Evolutionary conservation across 176 grass and related monocot genomes (phyloP).

Genomic region (Ananas comosus): DNA sequence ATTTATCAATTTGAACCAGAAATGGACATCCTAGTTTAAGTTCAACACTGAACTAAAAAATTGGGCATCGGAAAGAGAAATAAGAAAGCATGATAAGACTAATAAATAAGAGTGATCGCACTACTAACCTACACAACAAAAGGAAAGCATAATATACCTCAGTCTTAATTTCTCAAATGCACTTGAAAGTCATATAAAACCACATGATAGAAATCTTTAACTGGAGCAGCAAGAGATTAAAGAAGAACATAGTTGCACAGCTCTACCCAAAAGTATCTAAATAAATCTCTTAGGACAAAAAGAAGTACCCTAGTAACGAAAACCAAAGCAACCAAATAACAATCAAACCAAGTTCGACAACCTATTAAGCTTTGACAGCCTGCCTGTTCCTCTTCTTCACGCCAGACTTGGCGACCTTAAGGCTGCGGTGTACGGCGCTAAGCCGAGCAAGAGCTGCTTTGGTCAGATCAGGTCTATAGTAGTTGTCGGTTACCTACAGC

Average conservation of each 20-base stretch:
- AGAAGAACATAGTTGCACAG: background rate
- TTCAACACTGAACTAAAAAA: too few relatives aligned
- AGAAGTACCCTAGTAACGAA: background rate
- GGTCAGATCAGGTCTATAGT: conserved; percentile 89
- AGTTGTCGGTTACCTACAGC: conserved; percentile 44
- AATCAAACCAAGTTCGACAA: background rate
- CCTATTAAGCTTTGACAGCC: conserved; percentile 18
- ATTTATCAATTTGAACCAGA: too few relatives aligned
- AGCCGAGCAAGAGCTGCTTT: conserved; percentile 54
- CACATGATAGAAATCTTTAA: background rate
- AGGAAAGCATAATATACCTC: too few relatives aligned
- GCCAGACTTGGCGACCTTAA: conserved; percentile 76
- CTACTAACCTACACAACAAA: too few relatives aligned
- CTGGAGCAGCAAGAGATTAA: background rate
- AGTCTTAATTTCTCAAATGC: background rate
- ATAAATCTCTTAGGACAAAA: background rate
- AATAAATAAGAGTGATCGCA: too few relatives aligned
- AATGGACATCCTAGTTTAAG: too few relatives aligned
- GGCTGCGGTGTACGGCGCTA: conserved; percentile 54
- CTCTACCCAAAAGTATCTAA: background rate
- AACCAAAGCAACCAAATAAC: background rate
- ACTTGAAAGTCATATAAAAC: background rate
- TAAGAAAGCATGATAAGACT: too few relatives aligned
- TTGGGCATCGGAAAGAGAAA: too few relatives aligned
- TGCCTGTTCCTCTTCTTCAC: conserved; percentile 89